A percentile compares a stretch with the other conserved stretches of the same genome.
Conservation (phyloP, 257 asterid genomes). For the Solanum piurae region DNA sequence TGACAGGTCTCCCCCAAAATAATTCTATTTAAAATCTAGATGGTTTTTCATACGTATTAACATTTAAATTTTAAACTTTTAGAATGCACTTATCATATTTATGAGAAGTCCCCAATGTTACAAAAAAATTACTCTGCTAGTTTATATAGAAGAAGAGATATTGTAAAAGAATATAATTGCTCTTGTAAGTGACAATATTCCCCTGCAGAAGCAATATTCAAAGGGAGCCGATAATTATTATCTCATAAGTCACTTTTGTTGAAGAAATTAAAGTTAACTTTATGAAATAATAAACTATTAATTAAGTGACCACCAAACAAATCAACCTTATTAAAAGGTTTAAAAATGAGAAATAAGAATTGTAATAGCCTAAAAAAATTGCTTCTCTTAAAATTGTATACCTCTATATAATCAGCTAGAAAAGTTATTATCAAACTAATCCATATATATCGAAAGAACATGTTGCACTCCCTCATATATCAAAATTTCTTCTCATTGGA, state of each 20-base stretch:
- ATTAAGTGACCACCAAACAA: not conserved
- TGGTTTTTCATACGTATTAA: too few relatives aligned
- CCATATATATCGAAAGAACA: not conserved
- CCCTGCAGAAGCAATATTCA: not conserved
- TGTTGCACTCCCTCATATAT: not conserved
- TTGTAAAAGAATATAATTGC: not conserved
- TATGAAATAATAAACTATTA: not conserved
- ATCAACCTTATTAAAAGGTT: not conserved
- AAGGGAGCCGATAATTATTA: not conserved
- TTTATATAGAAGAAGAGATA: not conserved
- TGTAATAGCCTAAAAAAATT: not conserved
- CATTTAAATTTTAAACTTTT: too few relatives aligned
- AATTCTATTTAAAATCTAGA: fast-evolving
- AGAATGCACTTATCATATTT: too few relatives aligned
- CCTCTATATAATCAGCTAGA: not conserved
- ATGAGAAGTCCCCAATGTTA: too few relatives aligned
- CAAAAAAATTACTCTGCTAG: too few relatives aligned
- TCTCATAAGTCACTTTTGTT: not conserved
- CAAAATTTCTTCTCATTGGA: not conserved
- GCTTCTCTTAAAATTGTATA: not conserved
- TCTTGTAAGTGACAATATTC: not conserved
- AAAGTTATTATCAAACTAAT: not conserved
- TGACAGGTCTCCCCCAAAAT: too few relatives aligned
- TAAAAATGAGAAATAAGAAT: not conserved
- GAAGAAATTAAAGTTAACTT: not conserved